Base-by-base conservation (phyloP, 2,329 filamentous ascomycete species). In the Calonectria crousiana region DNA sequence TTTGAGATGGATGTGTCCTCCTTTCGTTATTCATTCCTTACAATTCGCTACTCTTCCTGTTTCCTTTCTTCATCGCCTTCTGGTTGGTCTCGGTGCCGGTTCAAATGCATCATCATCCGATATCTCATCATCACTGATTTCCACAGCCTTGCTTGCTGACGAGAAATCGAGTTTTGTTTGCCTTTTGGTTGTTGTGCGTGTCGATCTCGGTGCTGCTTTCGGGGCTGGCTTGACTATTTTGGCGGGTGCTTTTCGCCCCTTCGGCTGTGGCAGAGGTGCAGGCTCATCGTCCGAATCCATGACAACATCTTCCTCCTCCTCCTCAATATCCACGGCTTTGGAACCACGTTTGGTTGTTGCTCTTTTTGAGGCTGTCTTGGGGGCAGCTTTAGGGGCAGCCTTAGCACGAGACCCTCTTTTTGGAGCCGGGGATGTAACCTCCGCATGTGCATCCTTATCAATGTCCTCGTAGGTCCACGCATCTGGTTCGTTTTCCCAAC, bases 401-500 rank as follows among this genome's bases (percentile, higher is more conserved):
- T 84, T 87, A 26, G 78, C 71, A 2, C 79, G 79, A 23, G 73
- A 44, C 82, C 79, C 75, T 65, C 79, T 77, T 71, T 82, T 84
- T 1, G 81, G 80, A 75, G 84, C 84, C 56, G 84, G 34, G 10
- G 56, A 83, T 5, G 84, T 80, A 2, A 83, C 81, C 10, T 84
- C 75, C 72, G 28, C 76, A 66, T 26, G 67, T 18, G 52, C 71
- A 26, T 78, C 75, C 51, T 79, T 76, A 9, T 67, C 67, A 3
- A 65, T 64, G 34, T 79, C 81, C n/a, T 85, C 83, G 38, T 83
- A 86, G 23, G 77, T 80, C 84, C 84, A 86, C 26, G 85, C 94
- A 10, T 91, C 93, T 0, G 94, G 91, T 73, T 95, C 92, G 62
- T 97, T 94, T 74, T 93, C 93, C 96, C 96, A 98, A 66, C 90